Conservation (phyloP, 2,329 filamentous ascomycete genomes). For the Ophidiomyces ophidiicola region DNA sequence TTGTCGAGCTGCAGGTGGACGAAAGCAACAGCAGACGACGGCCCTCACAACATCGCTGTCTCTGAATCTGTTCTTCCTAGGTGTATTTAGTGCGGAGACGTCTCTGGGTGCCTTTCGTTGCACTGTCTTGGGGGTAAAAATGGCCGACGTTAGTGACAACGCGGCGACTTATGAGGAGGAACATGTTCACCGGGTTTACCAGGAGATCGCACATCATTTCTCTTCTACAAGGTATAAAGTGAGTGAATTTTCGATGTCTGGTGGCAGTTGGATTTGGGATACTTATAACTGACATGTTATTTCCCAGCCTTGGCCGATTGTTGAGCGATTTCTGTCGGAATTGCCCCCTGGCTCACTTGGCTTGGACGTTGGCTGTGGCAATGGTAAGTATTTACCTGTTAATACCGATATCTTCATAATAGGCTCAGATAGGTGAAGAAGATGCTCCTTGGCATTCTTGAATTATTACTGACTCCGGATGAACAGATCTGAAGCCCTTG, state of each 20-base stretch:
- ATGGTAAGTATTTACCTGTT: slow-evolving; percentile 84
- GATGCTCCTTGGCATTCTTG: neutral
- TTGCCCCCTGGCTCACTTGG: slow-evolving; percentile 62
- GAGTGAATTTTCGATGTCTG: slow-evolving; percentile 16
- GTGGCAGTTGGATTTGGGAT: too few relatives aligned
- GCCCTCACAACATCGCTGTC: too few relatives aligned
- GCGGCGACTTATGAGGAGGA: slow-evolving; percentile 56
- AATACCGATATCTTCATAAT: slow-evolving; percentile 68
- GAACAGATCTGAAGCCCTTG: slow-evolving; percentile 45
- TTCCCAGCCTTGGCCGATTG: slow-evolving; percentile 73
- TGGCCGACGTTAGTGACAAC: neutral
- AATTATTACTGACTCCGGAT: slow-evolving; percentile 29
- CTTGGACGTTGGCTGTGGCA: slow-evolving; percentile 87
- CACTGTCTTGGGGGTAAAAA: neutral
- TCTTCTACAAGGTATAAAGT: slow-evolving; percentile 51
- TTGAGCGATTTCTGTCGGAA: slow-evolving; percentile 60
- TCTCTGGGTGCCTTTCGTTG: neutral
- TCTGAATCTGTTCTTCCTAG: too few relatives aligned
- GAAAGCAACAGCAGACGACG: too few relatives aligned
- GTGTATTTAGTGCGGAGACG: neutral
- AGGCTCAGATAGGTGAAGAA: slow-evolving; percentile 65
- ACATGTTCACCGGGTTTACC: slow-evolving; percentile 88
- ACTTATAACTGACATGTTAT: slow-evolving; percentile 1
- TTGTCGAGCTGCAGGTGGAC: too few relatives aligned
- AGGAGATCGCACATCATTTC: slow-evolving; percentile 39